Percentiles rank a stretch among this genome's conserved stretches.
Evolutionary conservation across 2,329 filamentous ascomycete genomes (phyloP).

Genomic region (Cladosporium cucumerinum): DNA sequence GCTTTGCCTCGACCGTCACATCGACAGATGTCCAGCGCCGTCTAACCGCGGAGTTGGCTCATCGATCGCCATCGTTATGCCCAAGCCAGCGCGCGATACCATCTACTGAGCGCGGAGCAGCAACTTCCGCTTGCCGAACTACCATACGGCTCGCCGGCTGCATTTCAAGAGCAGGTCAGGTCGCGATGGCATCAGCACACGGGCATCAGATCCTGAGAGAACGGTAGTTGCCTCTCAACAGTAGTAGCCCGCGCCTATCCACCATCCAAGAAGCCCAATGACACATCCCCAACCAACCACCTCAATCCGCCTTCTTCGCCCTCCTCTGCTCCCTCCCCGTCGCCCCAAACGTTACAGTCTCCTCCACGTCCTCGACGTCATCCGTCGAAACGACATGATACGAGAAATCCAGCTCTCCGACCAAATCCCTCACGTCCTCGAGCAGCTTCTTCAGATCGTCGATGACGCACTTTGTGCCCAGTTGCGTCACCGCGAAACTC

Average conservation of each 20-base stretch:
- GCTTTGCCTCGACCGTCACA: no score
- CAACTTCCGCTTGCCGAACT: not conserved
- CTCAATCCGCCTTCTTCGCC: not conserved
- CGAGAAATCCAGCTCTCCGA: constrained; percentile 73
- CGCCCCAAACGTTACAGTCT: constrained; percentile 23
- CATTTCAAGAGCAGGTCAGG: not conserved
- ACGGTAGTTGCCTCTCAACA: not conserved
- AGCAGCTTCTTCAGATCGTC: constrained; percentile 66
- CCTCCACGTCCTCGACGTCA: constrained; percentile 26
- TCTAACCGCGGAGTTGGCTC: no score
- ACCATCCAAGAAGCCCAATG: not conserved
- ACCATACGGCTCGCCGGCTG: not conserved
- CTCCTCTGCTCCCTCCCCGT: not conserved
- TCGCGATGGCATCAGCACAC: not conserved
- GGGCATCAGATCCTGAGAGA: not conserved
- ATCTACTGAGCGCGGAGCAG: not conserved
- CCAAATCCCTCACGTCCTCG: constrained; percentile 59
- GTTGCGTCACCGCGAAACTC: constrained; percentile 71
- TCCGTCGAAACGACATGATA: constrained; percentile 52
- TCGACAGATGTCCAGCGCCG: not conserved
- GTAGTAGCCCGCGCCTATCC: not conserved
- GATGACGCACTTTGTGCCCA: constrained; percentile 65
- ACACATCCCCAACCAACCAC: not conserved
- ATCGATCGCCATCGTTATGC: not conserved
- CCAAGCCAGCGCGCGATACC: not conserved